A percentile compares a stretch with the other conserved stretches of the same genome.
Conservation (phyloP, 495 filamentous ascomycete genomes). For the Penicillium argentinense region DNA sequence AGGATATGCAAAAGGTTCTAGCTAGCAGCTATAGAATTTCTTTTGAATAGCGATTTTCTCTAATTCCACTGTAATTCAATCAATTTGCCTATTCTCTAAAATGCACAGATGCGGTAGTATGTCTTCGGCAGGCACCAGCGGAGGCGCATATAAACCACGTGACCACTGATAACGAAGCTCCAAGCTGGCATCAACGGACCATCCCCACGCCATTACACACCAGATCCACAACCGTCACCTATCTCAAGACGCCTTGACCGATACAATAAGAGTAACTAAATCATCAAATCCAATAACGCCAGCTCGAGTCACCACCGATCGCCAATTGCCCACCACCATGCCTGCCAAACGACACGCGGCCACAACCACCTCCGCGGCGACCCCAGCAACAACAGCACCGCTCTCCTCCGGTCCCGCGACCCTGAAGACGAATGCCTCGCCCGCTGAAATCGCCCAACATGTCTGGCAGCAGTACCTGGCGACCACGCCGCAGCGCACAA, state of each 20-base stretch:
- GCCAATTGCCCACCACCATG: conserved; percentile 33
- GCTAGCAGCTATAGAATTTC: too few species aligned
- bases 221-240: background rate
- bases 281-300: background rate
- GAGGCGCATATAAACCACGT: conserved; percentile 31
- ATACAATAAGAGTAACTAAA: conserved; percentile 1
- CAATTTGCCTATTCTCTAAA: too few species aligned
- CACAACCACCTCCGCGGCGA: conserved; percentile 37
- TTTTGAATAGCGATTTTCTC: too few species aligned
- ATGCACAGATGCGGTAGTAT: too few species aligned
- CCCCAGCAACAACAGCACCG: conserved; percentile 30
- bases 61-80: too few species aligned
- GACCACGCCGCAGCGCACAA: conserved; percentile 82
- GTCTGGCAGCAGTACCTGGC: conserved; percentile 75
- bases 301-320: conserved; percentile 1
- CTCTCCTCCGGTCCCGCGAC: conserved; percentile 47
- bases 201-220: conserved; percentile 21
- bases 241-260: background rate
- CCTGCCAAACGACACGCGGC: conserved; percentile 50
- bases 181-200: conserved; percentile 31
- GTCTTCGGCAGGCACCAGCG: too few species aligned
- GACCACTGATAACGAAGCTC: conserved; percentile 33
- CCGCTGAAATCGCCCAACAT: conserved; percentile 51
- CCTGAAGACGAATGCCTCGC: conserved; percentile 43
- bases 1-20: too few species aligned